Conservation (phyloP, 2,329 filamentous ascomycete genomes). For the Sclerotinia spermophila region DNA sequence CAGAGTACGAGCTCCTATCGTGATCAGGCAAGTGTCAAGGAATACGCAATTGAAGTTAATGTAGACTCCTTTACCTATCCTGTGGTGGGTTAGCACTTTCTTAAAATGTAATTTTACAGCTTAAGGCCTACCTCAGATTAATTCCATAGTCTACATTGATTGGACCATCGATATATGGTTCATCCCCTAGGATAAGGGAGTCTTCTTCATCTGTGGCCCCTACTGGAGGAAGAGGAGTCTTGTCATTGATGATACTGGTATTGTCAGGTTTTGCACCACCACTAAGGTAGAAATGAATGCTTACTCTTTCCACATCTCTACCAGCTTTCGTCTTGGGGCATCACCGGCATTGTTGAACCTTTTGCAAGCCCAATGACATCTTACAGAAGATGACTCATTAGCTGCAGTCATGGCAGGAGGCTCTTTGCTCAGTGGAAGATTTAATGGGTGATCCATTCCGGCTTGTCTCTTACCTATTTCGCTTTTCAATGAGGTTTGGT, state of each 20-base stretch:
- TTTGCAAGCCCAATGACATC: conserved; percentile 53
- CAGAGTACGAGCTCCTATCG: conserved; percentile 72
- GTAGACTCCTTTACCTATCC: conserved; percentile 66
- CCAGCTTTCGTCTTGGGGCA: conserved; percentile 55
- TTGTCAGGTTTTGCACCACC: conserved; percentile 18
- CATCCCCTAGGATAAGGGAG: conserved; percentile 57
- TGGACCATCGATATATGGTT: conserved; percentile 68
- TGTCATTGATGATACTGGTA: conserved; percentile 50
- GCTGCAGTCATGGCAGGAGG: not conserved
- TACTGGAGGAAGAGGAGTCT: conserved; percentile 58
- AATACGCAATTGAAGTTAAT: conserved; percentile 74
- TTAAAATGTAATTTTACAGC: not conserved
- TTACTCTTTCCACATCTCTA: conserved; percentile 71
- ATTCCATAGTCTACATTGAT: conserved; percentile 74
- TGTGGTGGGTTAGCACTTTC: conserved; percentile 29
- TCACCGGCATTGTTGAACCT: conserved; percentile 62
- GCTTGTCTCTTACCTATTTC: conserved; percentile 43
- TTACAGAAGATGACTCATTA: conserved; percentile 1
- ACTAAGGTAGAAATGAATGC: conserved; percentile 28
- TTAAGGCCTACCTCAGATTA: conserved; percentile 54
- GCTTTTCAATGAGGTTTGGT: conserved; percentile 60
- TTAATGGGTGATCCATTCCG: conserved; percentile 34
- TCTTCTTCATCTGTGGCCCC: conserved; percentile 59
- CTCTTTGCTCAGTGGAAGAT: not conserved
- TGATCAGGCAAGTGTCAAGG: conserved; percentile 72